Evolutionary conservation across 805 yeast species (phyloP).

Genomic region (Candida anglica): DNA sequence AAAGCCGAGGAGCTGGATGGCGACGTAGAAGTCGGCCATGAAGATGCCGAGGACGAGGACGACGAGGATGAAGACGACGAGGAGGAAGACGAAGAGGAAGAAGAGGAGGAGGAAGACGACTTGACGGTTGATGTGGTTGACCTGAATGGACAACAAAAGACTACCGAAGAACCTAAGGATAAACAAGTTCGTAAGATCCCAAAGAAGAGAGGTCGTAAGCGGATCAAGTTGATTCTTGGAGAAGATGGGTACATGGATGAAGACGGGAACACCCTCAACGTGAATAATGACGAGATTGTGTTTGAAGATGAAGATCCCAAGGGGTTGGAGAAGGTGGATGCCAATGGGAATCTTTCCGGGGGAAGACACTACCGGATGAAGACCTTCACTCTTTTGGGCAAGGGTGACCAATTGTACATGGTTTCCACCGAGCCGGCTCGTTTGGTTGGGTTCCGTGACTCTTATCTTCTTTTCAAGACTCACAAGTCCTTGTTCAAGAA

Average conservation of each 20-base stretch:
- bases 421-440: slow-evolving; percentile 95
- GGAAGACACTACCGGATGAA: slow-evolving; percentile 73
- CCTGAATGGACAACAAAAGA: slow-evolving; percentile 18
- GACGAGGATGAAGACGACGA: slow-evolving; percentile 14
- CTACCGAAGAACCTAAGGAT: slow-evolving; percentile 9
- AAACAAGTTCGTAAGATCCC: slow-evolving; percentile 19
- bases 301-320: slow-evolving; percentile 67
- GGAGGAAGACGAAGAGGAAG: slow-evolving; percentile 12
- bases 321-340: slow-evolving; percentile 73
- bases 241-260: slow-evolving; percentile 53
- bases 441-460: slow-evolving; percentile 89
- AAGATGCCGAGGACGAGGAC: slow-evolving; percentile 12
- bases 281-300: slow-evolving; percentile 73
- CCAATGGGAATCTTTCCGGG: slow-evolving; percentile 62
- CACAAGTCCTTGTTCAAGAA: slow-evolving; percentile 74
- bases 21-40: no score
- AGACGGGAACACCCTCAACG: slow-evolving; percentile 60
- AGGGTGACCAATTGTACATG: slow-evolving; percentile 78
- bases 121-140: slow-evolving; percentile 20
- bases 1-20: no score
- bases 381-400: slow-evolving; percentile 58
- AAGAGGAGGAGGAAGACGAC: slow-evolving; percentile 10
- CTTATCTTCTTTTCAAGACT: slow-evolving; percentile 83
- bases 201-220: slow-evolving; percentile 42
- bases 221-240: slow-evolving; percentile 30